phyloP scores from a whole-genome alignment of 305 asterid species.

The Fraxinus sp. region DNA sequence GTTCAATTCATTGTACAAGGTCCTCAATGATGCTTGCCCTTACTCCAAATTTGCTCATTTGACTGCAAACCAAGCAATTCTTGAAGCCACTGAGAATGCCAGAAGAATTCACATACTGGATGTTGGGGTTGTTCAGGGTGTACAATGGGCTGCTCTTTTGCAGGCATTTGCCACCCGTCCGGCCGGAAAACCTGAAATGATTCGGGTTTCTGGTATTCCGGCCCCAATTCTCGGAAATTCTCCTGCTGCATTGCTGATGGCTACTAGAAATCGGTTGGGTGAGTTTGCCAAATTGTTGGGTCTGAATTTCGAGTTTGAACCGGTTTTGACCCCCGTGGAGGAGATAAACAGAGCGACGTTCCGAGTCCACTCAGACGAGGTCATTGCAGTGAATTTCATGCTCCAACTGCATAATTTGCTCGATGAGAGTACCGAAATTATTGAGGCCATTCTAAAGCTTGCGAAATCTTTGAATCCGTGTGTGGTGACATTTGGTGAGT shows the following conservation, averaged over 20 bases:
- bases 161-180: conserved; percentile 87
- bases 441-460: conserved; percentile 51
- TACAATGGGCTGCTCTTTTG: conserved; percentile 92
- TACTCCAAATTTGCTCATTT: conserved; percentile 81
- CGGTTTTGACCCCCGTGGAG: conserved; percentile 56
- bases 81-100: conserved; percentile 70
- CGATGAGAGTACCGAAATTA: conserved; percentile 54
- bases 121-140: conserved; percentile 86
- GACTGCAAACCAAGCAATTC: conserved; percentile 87
- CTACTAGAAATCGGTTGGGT: conserved; percentile 77
- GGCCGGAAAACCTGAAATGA: conserved; percentile 65
- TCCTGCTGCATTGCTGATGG: conserved; percentile 57
- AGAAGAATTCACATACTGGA: conserved; percentile 76
- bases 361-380: conserved; percentile 64
- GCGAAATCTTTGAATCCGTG: conserved; percentile 72
- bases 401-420: conserved; percentile 71
- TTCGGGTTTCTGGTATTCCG: conserved; percentile 84
- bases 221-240: conserved; percentile 63
- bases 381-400: conserved; percentile 73
- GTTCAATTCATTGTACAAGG: conserved; percentile 64
- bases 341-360: conserved; percentile 51
- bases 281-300: conserved; percentile 73
- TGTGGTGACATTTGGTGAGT: conserved; percentile 79
- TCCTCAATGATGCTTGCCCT: conserved; percentile 84
- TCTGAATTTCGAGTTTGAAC: conserved; percentile 76